A percentile compares a stretch with the other conserved stretches of the same genome.
Conservation (phyloP, 2,329 filamentous ascomycete genomes). For the Xylaria sp. region DNA sequence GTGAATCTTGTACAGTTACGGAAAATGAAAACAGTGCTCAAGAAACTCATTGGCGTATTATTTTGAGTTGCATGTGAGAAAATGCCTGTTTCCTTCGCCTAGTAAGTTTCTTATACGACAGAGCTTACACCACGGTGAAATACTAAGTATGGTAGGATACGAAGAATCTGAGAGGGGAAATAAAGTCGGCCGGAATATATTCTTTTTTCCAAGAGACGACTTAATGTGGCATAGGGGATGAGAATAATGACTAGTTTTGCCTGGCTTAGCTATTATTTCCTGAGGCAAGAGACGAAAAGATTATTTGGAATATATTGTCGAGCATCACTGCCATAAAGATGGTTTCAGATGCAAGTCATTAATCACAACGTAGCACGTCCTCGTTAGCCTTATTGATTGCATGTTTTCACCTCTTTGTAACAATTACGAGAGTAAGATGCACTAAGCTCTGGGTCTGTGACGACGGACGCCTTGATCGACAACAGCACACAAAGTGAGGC, state of each 20-base stretch:
- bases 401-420: background rate
- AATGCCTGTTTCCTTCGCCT: background rate
- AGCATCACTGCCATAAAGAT: background rate
- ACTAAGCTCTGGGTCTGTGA: background rate
- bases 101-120: background rate
- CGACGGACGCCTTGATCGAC: background rate
- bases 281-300: background rate
- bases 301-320: background rate
- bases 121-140: too few relatives aligned
- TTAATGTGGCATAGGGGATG: background rate
- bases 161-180: too few relatives aligned
- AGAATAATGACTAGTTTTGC: background rate
- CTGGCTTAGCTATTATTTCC: background rate
- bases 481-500: constrained; percentile 1
- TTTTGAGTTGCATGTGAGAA: background rate
- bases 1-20: background rate
- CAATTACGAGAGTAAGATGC: background rate
- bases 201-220: background rate
- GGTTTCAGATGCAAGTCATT: background rate
- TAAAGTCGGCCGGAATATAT: too few relatives aligned
- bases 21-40: background rate
- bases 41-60: background rate
- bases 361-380: background rate
- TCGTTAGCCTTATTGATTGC: background rate
- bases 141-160: too few relatives aligned